Percentiles rank a stretch among this genome's conserved stretches.
These are phyloP conservation scores for Paraconiothyrium brasiliense DNA, from an alignment of 2,329 filamentous ascomycete genomes.

Conservation along the genomic window DNA sequence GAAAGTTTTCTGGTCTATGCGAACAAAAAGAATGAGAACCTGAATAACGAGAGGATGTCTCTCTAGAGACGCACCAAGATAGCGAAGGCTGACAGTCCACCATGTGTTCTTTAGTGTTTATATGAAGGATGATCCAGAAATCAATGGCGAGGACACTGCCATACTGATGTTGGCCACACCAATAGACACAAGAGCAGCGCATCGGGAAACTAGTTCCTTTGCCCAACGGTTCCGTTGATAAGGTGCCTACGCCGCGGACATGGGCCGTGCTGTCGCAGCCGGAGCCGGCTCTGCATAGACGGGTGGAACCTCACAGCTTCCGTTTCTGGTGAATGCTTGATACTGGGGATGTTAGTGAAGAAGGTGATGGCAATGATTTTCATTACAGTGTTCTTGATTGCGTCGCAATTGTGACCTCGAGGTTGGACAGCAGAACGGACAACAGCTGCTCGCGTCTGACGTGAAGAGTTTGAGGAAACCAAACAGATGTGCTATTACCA, in stretches of 20 bases:
- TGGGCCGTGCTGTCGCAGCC: background rate
- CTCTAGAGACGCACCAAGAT: conserved; percentile 12
- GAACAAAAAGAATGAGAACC: conserved; percentile 11
- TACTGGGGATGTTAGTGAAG: background rate
- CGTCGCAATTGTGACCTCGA: background rate
- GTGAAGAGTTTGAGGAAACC: background rate
- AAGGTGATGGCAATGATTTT: background rate
- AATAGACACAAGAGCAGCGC: conserved; percentile 16
- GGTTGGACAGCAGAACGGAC: background rate
- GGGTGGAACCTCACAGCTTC: background rate
- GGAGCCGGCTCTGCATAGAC: background rate
- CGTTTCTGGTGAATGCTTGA: background rate
- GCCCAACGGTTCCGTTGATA: background rate
- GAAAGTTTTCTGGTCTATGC: background rate
- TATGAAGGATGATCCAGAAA: conserved; percentile 11
- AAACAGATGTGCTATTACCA: background rate
- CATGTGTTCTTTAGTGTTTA: conserved; percentile 16
- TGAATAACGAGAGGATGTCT: conserved; percentile 11
- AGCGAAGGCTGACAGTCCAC: conserved; percentile 8
- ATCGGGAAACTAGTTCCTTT: conserved; percentile 15
- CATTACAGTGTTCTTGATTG: background rate
- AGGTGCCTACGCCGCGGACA: background rate
- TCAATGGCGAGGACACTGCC: background rate
- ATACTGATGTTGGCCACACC: conserved; percentile 7
- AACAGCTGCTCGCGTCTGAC: background rate